Evolutionary conservation across 352 stramenopile species (phyloP).

Genomic region (Thalassiosira ordinaria): DNA sequence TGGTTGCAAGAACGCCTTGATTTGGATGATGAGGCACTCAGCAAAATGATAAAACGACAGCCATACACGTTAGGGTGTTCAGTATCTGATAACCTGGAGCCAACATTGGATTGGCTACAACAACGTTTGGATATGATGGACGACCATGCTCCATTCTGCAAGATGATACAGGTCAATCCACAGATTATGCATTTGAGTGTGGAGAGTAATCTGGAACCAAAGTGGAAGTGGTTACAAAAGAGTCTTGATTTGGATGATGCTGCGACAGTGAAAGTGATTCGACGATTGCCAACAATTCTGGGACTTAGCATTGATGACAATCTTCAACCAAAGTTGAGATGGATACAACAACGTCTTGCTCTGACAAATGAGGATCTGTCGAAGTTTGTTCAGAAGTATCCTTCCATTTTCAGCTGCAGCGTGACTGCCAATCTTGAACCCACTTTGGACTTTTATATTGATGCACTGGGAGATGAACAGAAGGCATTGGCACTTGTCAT

Average conservation of each 20-base stretch:
- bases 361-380: constrained; percentile 15
- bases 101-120: constrained; percentile 30
- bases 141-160: constrained; percentile 3
- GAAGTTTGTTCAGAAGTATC: constrained; percentile 13
- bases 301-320: constrained; percentile 23
- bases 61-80: constrained; percentile 14
- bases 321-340: constrained; percentile 14
- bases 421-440: constrained; percentile 14
- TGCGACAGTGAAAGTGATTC: constrained; percentile 8
- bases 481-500: not conserved
- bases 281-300: constrained; percentile 10
- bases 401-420: constrained; percentile 18
- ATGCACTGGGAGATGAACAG: constrained; percentile 24
- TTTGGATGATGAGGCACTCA: constrained; percentile 1
- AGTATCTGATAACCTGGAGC: constrained; percentile 28
- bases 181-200: constrained; percentile 10
- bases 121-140: not conserved
- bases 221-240: constrained; percentile 18
- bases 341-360: constrained; percentile 16
- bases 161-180: constrained; percentile 10
- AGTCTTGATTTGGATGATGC: constrained; percentile 13
- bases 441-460: constrained; percentile 23
- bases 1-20: constrained; percentile 21
- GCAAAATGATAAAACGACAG: constrained; percentile 21
- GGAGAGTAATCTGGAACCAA: constrained; percentile 21